Evolutionary conservation across 345 rosid genomes (phyloP).

Genomic region (Xanthoceras sorbifolium): DNA sequence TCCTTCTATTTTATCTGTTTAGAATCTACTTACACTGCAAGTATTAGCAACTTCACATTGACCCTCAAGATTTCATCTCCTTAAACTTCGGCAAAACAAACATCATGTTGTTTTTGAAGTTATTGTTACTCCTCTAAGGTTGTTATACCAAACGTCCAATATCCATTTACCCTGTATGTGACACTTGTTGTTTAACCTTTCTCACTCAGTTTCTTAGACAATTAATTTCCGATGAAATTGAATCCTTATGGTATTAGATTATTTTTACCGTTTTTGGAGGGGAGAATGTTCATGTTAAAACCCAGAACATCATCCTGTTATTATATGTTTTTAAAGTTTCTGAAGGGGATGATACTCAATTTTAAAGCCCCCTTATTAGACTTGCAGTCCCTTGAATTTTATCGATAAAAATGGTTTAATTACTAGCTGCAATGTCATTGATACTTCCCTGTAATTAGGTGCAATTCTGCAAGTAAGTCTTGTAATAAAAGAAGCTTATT

Average conservation of each 20-base stretch:
- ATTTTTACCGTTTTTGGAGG: neutral
- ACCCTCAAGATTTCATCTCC: neutral
- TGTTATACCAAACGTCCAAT: neutral
- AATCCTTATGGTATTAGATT: neutral
- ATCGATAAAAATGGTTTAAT: slow-evolving; percentile 13
- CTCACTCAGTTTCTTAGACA: neutral
- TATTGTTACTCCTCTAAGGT: neutral
- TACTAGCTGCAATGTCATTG: neutral
- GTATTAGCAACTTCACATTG: neutral
- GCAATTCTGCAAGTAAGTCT: slow-evolving; percentile 8
- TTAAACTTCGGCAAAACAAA: neutral
- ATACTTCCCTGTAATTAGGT: neutral
- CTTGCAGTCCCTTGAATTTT: slow-evolving; percentile 4
- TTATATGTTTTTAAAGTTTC: no score
- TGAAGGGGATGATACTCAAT: no score
- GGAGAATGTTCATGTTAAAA: neutral
- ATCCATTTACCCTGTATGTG: neutral
- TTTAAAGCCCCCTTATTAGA: neutral
- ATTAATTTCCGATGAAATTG: neutral
- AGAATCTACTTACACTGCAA: neutral
- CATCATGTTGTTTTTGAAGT: slow-evolving; percentile 12
- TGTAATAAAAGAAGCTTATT: neutral
- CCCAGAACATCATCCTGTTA: neutral
- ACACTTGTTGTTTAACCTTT: neutral
- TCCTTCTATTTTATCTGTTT: slow-evolving; percentile 1